Evolutionary conservation across 73 alveolate species (phyloP).

Genomic region (Symbiodinium natans): DNA sequence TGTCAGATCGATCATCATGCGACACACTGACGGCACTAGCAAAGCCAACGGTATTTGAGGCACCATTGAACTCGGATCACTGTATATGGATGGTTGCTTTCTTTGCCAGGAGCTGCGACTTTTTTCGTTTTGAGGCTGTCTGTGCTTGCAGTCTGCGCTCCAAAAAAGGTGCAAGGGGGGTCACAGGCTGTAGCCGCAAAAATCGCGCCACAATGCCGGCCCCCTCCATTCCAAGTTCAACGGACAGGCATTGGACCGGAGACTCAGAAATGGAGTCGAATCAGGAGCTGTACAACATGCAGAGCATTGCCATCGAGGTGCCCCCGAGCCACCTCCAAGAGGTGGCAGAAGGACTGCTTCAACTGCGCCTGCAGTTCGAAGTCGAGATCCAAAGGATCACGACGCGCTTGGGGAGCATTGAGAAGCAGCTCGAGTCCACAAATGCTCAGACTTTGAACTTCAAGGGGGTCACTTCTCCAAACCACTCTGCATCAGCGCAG

Average conservation of each 20-base stretch:
- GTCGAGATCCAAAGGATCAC: not conserved
- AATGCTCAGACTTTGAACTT: not conserved
- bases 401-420: not conserved
- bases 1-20: no score
- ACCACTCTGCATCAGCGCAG: not conserved
- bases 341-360: not conserved
- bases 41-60: no score
- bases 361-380: not conserved
- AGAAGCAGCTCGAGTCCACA: not conserved
- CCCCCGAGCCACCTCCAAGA: not conserved
- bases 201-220: no score
- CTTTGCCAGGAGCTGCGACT: no score
- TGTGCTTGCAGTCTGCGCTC: no score
- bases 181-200: no score
- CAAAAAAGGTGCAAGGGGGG: no score
- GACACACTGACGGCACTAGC: no score
- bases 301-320: conserved; percentile 9
- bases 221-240: not conserved
- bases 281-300: not conserved
- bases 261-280: not conserved
- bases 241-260: not conserved
- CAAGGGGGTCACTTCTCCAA: not conserved
- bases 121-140: no score
- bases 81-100: no score
- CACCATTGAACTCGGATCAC: no score